A percentile compares a stretch with the other conserved stretches of the same genome.
Evolutionary conservation across 768 basidiomycete genomes (phyloP).

Genomic region (Grammothele lineata): DNA sequence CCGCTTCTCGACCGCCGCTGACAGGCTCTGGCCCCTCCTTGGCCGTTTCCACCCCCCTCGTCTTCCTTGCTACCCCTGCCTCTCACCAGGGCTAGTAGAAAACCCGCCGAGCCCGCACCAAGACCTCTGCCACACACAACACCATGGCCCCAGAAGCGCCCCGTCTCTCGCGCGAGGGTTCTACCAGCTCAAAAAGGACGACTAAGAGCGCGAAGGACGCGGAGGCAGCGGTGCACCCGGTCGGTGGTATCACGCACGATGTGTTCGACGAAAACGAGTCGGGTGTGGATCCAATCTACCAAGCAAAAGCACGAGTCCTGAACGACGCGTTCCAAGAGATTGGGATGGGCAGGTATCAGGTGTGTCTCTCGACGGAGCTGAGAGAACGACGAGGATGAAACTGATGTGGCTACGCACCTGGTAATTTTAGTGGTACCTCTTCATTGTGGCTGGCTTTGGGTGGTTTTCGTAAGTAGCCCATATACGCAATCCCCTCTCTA

Average conservation of each 20-base stretch:
- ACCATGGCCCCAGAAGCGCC: too few species aligned
- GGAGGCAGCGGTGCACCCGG: not conserved
- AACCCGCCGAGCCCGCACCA: too few species aligned
- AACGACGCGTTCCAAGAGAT: slow-evolving; percentile 48
- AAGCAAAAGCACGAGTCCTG: slow-evolving; percentile 44
- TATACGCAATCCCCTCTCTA: not conserved
- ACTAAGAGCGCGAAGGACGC: not conserved
- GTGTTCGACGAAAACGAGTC: slow-evolving; percentile 32
- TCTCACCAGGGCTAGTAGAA: too few species aligned
- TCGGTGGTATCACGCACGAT: slow-evolving; percentile 19
- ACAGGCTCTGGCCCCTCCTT: too few species aligned
- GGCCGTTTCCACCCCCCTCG: too few species aligned
- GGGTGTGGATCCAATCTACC: slow-evolving; percentile 41
- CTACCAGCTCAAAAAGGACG: not conserved
- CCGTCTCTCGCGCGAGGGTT: not conserved
- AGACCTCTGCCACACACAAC: too few species aligned
- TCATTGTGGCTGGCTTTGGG: slow-evolving; percentile 66
- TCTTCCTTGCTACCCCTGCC: too few species aligned
- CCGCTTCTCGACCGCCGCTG: too few species aligned
- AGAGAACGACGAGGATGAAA: too few species aligned
- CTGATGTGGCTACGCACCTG: too few species aligned
- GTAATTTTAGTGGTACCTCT: slow-evolving; percentile 55
- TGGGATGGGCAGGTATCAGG: slow-evolving; percentile 57
- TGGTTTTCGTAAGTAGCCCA: slow-evolving; percentile 59
- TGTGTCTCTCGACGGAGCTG: slow-evolving; percentile 20